Evolutionary conservation across 345 rosid species (phyloP), one percentile per base, ranked within the genome.

Genomic region (Pistacia integerrima): DNA sequence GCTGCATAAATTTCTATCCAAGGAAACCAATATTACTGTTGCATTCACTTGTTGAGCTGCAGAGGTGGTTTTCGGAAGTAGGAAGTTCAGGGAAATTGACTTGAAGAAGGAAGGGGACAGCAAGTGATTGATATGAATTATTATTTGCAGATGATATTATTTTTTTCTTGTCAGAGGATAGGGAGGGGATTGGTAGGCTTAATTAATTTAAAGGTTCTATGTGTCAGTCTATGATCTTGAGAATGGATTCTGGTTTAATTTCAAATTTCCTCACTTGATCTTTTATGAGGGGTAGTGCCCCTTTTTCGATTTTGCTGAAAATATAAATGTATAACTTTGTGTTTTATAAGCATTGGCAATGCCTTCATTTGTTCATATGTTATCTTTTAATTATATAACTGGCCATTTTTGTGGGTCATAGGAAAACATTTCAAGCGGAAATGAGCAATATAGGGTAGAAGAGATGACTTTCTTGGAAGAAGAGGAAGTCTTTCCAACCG

Each of bases 381-480:
- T 17, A n/a, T 54, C 44, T 41, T 75, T 75, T 36, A 25, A 17
- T 18, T 12, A 66, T 56, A 44, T 18, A 10, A 60, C 51, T 49
- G 73, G 72, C 49, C 67, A 12, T 3, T 9, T 79, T 69, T 68
- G 8, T 55, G 16, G 70, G 52, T 82, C 28, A 61, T 56, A 91
- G 97, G 93, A 91, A 33, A 72, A 84, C 28, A 67, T 70, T 38
- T 35, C 76, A 67, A 86, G 78, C 60, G 72, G 71, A 62, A 68
- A 67, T 78, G 89, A 81, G 61, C 78, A 73, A 3, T 93, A 91
- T 84, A 89, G 85, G 69, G 63, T 89, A 48, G 93, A 92, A 71
- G 97, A 95, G 81, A 95, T 93, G 98, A 92, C 93, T 72, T 95
- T 93, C 81, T 82, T 82, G 78, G 33, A 86, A 80, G 93, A 88